phyloP scores from a whole-genome alignment of 164 flowering plant genomes.

The Buxus sempervirens region DNA sequence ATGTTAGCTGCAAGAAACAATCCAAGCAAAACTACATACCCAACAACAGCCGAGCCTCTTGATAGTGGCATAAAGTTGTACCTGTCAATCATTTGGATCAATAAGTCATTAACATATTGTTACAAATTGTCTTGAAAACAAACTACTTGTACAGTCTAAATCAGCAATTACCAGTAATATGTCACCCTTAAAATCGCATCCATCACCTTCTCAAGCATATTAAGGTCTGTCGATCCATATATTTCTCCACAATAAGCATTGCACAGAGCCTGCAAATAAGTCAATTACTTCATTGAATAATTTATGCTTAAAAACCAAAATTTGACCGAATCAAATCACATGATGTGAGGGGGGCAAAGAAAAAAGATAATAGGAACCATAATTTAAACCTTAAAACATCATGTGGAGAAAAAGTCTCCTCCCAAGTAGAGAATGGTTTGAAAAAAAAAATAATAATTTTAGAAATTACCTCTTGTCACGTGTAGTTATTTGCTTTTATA shows the following conservation, averaged over 20 bases:
- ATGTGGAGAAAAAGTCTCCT: too few species aligned
- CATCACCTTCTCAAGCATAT: conserved; percentile 61
- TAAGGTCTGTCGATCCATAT: conserved; percentile 68
- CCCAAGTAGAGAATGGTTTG: too few species aligned
- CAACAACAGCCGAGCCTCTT: conserved; percentile 86
- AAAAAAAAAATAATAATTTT: too few species aligned
- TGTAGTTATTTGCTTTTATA: too few species aligned
- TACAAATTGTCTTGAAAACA: neutral
- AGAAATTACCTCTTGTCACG: too few species aligned
- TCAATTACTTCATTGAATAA: conserved; percentile 3
- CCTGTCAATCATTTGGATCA: conserved; percentile 46
- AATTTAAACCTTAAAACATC: too few species aligned
- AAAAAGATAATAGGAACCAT: too few species aligned
- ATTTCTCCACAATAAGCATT: conserved; percentile 79
- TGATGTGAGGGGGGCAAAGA: too few species aligned
- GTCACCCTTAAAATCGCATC: conserved; percentile 84
- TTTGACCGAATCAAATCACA: neutral
- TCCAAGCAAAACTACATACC: conserved; percentile 82
- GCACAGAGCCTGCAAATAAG: conserved; percentile 58
- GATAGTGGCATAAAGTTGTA: conserved; percentile 97
- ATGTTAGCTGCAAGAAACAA: conserved; percentile 89
- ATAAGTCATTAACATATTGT: too few species aligned
- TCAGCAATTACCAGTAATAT: conserved; percentile 70
- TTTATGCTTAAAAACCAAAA: neutral
- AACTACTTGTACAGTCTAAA: neutral